These are phyloP conservation scores for Termitomyces sp. DNA, from an alignment of 768 basidiomycete species.

Conservation along the genomic window DNA sequence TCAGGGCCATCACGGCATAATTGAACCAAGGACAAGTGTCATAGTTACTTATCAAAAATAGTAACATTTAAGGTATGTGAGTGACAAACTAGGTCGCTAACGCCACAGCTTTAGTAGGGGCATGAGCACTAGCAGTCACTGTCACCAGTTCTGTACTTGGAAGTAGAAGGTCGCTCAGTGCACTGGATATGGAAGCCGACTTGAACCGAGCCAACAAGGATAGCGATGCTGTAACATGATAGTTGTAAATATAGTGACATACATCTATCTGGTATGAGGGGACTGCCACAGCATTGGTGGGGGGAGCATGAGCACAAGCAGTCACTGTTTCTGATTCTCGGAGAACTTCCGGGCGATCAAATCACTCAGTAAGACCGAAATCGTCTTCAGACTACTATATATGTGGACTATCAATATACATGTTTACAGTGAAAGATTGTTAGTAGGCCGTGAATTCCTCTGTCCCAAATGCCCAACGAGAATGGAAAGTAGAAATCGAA, in stretches of 20 bases:
- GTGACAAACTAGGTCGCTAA: neutral
- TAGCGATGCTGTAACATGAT: too few relatives aligned
- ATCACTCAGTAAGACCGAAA: neutral
- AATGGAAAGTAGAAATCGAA: neutral
- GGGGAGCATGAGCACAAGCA: neutral
- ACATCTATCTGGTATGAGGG: too few relatives aligned
- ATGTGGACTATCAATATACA: neutral
- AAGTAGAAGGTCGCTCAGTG: neutral
- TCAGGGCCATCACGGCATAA: too few relatives aligned
- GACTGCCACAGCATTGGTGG: neutral
- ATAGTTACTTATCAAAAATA: too few relatives aligned
- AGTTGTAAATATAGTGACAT: too few relatives aligned
- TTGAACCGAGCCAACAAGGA: too few relatives aligned
- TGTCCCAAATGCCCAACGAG: neutral
- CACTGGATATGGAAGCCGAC: too few relatives aligned
- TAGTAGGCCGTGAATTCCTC: neutral
- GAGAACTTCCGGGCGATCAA: neutral
- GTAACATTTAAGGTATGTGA: too few relatives aligned
- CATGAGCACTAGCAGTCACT: neutral
- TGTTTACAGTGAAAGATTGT: neutral
- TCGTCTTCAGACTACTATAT: neutral
- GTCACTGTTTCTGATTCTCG: neutral
- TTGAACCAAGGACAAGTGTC: too few relatives aligned
- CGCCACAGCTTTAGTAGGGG: neutral
- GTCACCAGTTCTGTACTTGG: neutral